Evolutionary conservation across 495 filamentous ascomycete genomes (phyloP).

Genomic region (Trichoderma parareesei): DNA sequence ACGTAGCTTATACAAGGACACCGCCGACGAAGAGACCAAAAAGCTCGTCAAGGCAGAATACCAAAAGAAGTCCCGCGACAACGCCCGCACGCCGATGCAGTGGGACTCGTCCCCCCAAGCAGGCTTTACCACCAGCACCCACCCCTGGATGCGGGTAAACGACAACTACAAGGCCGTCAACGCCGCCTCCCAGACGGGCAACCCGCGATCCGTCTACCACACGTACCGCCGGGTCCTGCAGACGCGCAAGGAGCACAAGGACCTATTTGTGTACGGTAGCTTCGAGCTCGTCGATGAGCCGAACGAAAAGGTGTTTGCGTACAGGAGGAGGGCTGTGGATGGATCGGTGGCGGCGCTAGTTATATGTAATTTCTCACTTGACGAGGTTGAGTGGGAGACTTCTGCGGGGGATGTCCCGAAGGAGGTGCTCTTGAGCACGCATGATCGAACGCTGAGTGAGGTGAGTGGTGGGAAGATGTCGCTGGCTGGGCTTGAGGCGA

Average conservation of each 20-base stretch:
- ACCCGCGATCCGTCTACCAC: constrained; percentile 27
- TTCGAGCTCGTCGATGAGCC: constrained; percentile 30
- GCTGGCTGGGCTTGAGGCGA: background rate
- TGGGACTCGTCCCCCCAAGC: constrained; percentile 47
- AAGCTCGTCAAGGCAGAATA: constrained; percentile 48
- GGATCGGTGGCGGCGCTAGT: background rate
- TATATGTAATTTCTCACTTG: constrained; percentile 3
- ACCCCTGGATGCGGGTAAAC: constrained; percentile 46
- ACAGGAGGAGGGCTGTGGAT: constrained; percentile 11
- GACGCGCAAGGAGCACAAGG: constrained; percentile 38
- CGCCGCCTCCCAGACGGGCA: constrained; percentile 31
- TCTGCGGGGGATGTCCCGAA: background rate
- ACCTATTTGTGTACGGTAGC: constrained; percentile 54
- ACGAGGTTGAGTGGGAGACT: constrained; percentile 1
- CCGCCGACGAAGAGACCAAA: constrained; percentile 27
- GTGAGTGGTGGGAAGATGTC: background rate
- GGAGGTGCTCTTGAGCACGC: background rate
- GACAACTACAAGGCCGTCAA: constrained; percentile 39
- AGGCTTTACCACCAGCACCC: constrained; percentile 33
- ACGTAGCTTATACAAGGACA: background rate
- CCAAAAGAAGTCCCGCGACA: constrained; percentile 47
- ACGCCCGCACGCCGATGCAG: constrained; percentile 53
- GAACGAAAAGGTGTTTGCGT: constrained; percentile 22
- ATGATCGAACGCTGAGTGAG: background rate
- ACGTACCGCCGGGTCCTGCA: constrained; percentile 39